Evolutionary conservation across 139 green algal species (phyloP), one percentile per base, ranked within the genome.

Genomic region (Haematococcus sp.): DNA sequence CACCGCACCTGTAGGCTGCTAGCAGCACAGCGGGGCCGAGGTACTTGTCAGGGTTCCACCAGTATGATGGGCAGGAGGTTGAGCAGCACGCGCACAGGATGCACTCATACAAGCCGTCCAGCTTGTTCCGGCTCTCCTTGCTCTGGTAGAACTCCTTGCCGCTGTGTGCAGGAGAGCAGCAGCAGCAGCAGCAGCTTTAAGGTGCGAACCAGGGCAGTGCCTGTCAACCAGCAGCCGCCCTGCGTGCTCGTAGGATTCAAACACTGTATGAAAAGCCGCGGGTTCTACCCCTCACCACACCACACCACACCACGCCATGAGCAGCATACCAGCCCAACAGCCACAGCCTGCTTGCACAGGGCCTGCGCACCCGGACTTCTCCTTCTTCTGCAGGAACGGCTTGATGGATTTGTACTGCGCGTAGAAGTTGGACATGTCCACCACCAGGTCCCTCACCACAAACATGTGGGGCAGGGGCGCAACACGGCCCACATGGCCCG

Each of bases 341-440:
- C n/a, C n/a, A n/a, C n/a, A n/a, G n/a, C n/a, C n/a, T n/a, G n/a
- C n/a, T n/a, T n/a, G n/a, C n/a, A n/a, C n/a, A n/a, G n/a, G n/a
- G 25, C 27, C n/a, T 35, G 34, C 40, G n/a, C 15, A 51, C 81
- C 54, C 74, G 28, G 79, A 71, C 44, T 73, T 79, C 7, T 79
- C 81, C 65, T 93, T 94, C 43, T 87, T 94, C 81, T 96, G 88
- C 78, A 99, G 82, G 81, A 88, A 99, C 5, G 96, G 96, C 84
- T 98, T 95, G 81, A 99, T 98, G 68, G 83, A 91, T 83, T 99
- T 99, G 88, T 99, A 99, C 88, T 98, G 95, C 1, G 93, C 79
- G 81, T 99, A 99, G 83, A 99, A 99, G 81, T 99, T 98, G 81
- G 79, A 85, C 95, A 99, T 98, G 86, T 99, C 96, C 59, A 98